Percentiles rank a stretch among this genome's conserved stretches.
Conservation (phyloP, 192 early-diverging fungal genomes). For the Chytriomyces sp. region DNA sequence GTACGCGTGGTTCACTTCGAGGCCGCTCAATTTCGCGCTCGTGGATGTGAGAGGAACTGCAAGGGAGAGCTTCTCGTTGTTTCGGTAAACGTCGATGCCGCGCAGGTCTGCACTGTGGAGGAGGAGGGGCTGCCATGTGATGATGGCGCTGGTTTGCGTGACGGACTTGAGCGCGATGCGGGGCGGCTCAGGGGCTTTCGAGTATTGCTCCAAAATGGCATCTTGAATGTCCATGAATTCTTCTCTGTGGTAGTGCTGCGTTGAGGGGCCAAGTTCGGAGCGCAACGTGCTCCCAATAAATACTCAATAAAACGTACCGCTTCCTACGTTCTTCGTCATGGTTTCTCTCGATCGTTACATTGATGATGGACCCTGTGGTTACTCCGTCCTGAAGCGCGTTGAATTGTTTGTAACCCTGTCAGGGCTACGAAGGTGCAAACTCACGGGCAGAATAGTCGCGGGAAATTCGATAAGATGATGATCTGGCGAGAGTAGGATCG, state of each 20-base stretch:
- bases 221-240: constrained; percentile 90
- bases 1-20: constrained; percentile 90
- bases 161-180: constrained; percentile 68
- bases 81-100: constrained; percentile 89
- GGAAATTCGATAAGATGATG: constrained; percentile 99
- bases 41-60: constrained; percentile 35
- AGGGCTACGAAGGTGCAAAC: not conserved
- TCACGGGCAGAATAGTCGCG: constrained; percentile 87
- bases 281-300: too few relatives aligned
- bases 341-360: constrained; percentile 92
- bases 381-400: constrained; percentile 64
- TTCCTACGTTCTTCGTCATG: constrained; percentile 79
- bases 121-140: constrained; percentile 90
- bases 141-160: constrained; percentile 78
- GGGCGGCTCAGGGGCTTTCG: constrained; percentile 77
- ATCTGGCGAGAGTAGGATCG: constrained; percentile 93
- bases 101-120: constrained; percentile 81
- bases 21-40: constrained; percentile 52
- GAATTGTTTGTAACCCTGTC: not conserved
- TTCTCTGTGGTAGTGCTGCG: not conserved
- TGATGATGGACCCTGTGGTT: constrained; percentile 91
- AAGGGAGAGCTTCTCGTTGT: constrained; percentile 77
- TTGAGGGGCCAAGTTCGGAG: too few relatives aligned
- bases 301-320: too few relatives aligned
- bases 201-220: constrained; percentile 77